Percentiles rank a stretch among this genome's conserved stretches.
Evolutionary conservation across 2,329 filamentous ascomycete genomes (phyloP).

Genomic region (Penicillium palitans): DNA sequence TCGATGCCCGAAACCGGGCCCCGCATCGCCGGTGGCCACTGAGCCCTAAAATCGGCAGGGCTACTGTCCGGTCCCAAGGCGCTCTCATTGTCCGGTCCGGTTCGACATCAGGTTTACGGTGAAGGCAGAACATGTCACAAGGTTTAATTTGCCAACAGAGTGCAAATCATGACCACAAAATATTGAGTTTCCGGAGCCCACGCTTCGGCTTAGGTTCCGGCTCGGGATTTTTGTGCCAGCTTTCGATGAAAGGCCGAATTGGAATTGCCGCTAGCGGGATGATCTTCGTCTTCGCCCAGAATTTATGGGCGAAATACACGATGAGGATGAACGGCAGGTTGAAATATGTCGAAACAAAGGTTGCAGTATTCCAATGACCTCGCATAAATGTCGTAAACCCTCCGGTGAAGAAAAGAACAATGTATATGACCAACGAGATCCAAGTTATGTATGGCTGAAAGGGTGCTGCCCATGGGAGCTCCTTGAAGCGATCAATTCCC

Average conservation of each 20-base stretch:
- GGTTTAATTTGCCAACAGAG: neutral
- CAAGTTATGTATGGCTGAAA: slow-evolving; percentile 63
- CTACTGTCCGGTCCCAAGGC: neutral
- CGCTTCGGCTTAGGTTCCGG: slow-evolving; percentile 24
- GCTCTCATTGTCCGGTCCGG: neutral
- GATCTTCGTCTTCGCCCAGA: slow-evolving; percentile 39
- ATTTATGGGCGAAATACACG: slow-evolving; percentile 49
- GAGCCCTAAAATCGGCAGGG: neutral
- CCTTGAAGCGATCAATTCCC: slow-evolving; percentile 31
- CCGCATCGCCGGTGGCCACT: neutral
- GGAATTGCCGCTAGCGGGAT: slow-evolving; percentile 36
- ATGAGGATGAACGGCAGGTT: slow-evolving; percentile 59
- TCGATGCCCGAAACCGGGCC: neutral
- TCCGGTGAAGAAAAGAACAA: slow-evolving; percentile 65
- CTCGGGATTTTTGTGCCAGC: slow-evolving; percentile 30
- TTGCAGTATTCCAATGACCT: slow-evolving; percentile 53
- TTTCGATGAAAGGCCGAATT: slow-evolving; percentile 37
- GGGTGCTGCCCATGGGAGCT: slow-evolving; percentile 52
- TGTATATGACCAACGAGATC: slow-evolving; percentile 55
- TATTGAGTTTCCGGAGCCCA: slow-evolving; percentile 26
- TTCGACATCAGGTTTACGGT: neutral
- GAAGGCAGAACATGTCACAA: neutral
- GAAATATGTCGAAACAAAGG: slow-evolving; percentile 59
- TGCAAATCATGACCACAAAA: slow-evolving; percentile 27
- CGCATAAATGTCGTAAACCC: slow-evolving; percentile 56